phyloP scores from a whole-genome alignment of 2,329 filamentous ascomycete genomes.

The Sclerotinia nivalis region DNA sequence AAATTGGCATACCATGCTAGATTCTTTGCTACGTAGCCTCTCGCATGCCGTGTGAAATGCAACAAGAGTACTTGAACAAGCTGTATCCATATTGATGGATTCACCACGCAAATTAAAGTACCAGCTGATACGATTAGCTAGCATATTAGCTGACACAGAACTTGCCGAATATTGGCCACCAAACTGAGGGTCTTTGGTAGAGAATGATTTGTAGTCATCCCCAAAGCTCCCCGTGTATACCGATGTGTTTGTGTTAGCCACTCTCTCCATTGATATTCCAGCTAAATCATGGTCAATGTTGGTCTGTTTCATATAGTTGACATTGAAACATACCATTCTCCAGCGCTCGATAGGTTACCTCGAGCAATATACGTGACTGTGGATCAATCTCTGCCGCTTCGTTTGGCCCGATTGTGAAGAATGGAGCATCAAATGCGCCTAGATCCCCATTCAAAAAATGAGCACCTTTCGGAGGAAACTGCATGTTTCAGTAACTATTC shows the following conservation, averaged over 20 bases:
- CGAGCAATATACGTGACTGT: constrained; percentile 53
- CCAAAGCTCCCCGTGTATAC: constrained; percentile 53
- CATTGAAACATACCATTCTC: constrained; percentile 36
- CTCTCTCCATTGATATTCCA: constrained; percentile 5
- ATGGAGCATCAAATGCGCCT: constrained; percentile 28
- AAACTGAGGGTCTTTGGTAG: not conserved
- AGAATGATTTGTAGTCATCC: constrained; percentile 8
- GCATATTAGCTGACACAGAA: constrained; percentile 44
- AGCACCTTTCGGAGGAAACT: not conserved
- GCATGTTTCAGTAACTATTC: not conserved
- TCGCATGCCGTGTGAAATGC: constrained; percentile 33
- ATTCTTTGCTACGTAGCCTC: constrained; percentile 49
- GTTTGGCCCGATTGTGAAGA: constrained; percentile 28
- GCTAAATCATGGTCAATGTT: not conserved
- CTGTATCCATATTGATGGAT: constrained; percentile 48
- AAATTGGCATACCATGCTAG: constrained; percentile 40
- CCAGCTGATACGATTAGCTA: constrained; percentile 57
- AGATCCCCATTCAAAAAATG: constrained; percentile 25
- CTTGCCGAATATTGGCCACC: constrained; percentile 19
- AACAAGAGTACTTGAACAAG: constrained; percentile 47
- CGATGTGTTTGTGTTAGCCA: constrained; percentile 38
- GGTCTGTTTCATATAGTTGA: not conserved
- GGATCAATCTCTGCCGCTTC: constrained; percentile 44
- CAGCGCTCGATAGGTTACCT: constrained; percentile 35
- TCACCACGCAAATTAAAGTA: constrained; percentile 46